Conservation (phyloP, 768 basidiomycete species). For the Leucosporidium scottii region DNA sequence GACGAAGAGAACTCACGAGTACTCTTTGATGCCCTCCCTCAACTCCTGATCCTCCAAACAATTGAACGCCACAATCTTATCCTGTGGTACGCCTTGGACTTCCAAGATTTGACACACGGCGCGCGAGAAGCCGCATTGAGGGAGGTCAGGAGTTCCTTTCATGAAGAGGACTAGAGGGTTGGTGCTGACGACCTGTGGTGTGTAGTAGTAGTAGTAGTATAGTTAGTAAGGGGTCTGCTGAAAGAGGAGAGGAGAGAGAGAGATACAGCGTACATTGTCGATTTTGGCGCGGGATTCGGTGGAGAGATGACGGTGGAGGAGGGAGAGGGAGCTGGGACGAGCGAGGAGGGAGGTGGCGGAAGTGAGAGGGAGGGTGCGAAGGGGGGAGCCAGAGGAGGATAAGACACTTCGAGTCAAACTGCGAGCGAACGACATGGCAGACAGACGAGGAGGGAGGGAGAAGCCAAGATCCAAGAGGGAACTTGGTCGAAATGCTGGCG, state of each 20-base stretch:
- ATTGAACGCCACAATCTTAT: slow-evolving; percentile 83
- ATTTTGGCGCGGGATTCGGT: slow-evolving; percentile 1
- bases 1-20: slow-evolving; percentile 73
- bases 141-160: slow-evolving; percentile 83
- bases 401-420: not conserved
- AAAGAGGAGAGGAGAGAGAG: too few relatives aligned
- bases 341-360: not conserved
- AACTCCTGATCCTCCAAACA: slow-evolving; percentile 80
- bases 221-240: too few relatives aligned
- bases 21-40: slow-evolving; percentile 83
- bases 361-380: not conserved
- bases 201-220: too few relatives aligned
- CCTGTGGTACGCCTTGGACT: slow-evolving; percentile 58
- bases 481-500: too few relatives aligned
- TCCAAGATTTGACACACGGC: slow-evolving; percentile 87
- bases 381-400: not conserved
- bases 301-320: slow-evolving; percentile 1
- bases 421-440: too few relatives aligned
- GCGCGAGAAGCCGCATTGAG: slow-evolving; percentile 92
- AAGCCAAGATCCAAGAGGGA: too few relatives aligned
- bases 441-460: too few relatives aligned
- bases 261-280: not conserved
- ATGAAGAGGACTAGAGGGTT: slow-evolving; percentile 91
- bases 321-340: not conserved
- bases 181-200: slow-evolving; percentile 54